Conservation (phyloP, 768 basidiomycete genomes). For the Lentinula detonsa region DNA sequence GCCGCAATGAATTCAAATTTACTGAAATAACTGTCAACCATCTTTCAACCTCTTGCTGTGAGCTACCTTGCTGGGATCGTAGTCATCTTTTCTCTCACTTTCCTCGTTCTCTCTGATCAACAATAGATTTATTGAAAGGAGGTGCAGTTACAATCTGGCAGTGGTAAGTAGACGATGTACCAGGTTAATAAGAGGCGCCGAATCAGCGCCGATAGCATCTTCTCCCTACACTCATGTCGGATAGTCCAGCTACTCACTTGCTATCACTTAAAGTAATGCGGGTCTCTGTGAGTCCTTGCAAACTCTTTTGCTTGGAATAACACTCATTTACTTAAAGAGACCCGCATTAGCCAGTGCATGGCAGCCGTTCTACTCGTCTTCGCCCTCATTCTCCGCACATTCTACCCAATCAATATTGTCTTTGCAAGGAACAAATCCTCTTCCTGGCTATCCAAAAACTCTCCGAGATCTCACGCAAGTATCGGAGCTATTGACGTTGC, state of each 20-base stretch:
- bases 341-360: conserved; percentile 71
- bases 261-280: conserved; percentile 85
- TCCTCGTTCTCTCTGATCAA: no score
- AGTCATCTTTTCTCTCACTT: no score
- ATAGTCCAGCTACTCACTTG: conserved; percentile 52
- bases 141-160: no score
- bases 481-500: conserved; percentile 74
- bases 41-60: no score
- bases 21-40: no score
- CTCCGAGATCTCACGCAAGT: conserved; percentile 76
- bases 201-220: no score
- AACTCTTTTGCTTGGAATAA: neutral
- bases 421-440: conserved; percentile 63
- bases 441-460: conserved; percentile 76
- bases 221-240: conserved; percentile 17
- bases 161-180: no score
- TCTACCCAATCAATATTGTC: conserved; percentile 75
- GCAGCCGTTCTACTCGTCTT: conserved; percentile 85
- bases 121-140: no score
- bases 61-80: no score
- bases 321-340: conserved; percentile 36
- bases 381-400: conserved; percentile 67
- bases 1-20: no score
- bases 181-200: no score
- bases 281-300: conserved; percentile 56